Evolutionary conservation across 2,329 filamentous ascomycete species (phyloP), one percentile per base, ranked within the genome.

Genomic region (Colletotrichum truncatum): DNA sequence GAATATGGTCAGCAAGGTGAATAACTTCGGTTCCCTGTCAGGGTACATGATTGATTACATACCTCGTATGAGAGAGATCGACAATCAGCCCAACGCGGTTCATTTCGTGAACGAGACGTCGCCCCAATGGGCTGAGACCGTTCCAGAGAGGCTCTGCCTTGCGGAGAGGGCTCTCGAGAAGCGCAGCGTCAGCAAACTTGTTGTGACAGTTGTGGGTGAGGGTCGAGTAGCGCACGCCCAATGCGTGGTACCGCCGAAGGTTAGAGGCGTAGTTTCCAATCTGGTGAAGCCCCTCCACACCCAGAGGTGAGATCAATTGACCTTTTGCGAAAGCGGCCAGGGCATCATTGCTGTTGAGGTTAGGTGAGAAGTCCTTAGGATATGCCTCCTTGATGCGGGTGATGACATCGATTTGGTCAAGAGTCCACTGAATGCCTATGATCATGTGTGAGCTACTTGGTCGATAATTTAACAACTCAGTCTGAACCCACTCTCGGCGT

Each of bases 201-300:
- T 97, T 98, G 77, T 97, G 93, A 79, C 94, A 98, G 77, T 97
- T 97, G 82, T 97, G 95, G 2, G 93, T 97, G 14, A 98, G 81
- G 0, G 94, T 98, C 16, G 91, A 90, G 73, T 98, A 98, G 52
- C 93, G 89, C 5, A 94, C 94, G 2, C 95, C 95, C 3, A 97
- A 83, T 3, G 85, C 82, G 76, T 96, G 84, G 77, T 91, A 97
- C 23, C 88, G 84, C 6, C 95, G 89, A 9, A 98, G 82, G 58
- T 89, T 94, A 39, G 91, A 85, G 23, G 90, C 82, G 1, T 89
- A 92, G 79, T 98, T 97, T 64, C 93, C 94, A 70, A 98, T 97
- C 73, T 97, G 95, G 74, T 98, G 95, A 7, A 98, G 85, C 4
- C 95, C 95, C 79, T 97, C 94, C 55, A 97, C 88, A 3, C 91